Percentiles rank a stretch among this genome's conserved stretches.
phyloP scores from a whole-genome alignment of 2,329 filamentous ascomycete species.

The Penicillium palitans region DNA sequence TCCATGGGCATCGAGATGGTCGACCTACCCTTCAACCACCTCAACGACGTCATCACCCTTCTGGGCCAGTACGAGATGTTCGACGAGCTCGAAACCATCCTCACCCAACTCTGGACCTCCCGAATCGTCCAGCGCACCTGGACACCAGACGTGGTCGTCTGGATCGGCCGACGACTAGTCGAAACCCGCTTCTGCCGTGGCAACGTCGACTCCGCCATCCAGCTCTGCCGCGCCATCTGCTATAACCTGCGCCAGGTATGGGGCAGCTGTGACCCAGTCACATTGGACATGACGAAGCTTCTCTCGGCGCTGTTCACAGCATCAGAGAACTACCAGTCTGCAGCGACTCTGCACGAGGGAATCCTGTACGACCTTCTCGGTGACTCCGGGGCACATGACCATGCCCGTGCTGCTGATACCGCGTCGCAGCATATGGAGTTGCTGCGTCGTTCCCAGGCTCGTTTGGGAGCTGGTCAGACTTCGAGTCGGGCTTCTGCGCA shows the following conservation, averaged over 20 bases:
- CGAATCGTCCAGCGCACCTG: constrained; percentile 49
- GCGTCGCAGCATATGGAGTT: constrained; percentile 35
- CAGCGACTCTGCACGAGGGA: constrained; percentile 34
- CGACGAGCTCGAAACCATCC: constrained; percentile 41
- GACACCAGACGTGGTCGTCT: constrained; percentile 49
- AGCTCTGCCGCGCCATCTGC: constrained; percentile 55
- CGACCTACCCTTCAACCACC: constrained; percentile 36
- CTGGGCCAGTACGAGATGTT: constrained; percentile 42
- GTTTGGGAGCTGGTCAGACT: constrained; percentile 19
- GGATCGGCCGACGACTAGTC: constrained; percentile 55
- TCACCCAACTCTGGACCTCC: constrained; percentile 50
- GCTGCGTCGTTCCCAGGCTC: constrained; percentile 30
- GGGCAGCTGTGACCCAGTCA: constrained; percentile 50
- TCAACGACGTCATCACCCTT: constrained; percentile 41
- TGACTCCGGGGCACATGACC: constrained; percentile 24
- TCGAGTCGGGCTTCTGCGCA: constrained; percentile 23
- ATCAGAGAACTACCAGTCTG: constrained; percentile 33
- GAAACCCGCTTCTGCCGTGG: constrained; percentile 54
- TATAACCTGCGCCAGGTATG: constrained; percentile 58
- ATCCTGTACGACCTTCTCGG: constrained; percentile 32
- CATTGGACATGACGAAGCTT: constrained; percentile 52
- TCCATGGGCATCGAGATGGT: constrained; percentile 36
- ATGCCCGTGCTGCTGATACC: constrained; percentile 24
- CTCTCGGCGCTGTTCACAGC: constrained; percentile 53
- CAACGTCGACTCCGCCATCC: constrained; percentile 45